Evolutionary conservation across 805 yeast species (phyloP), one percentile per base, ranked within the genome.

Genomic region (Zygoascus bituminiphila): DNA sequence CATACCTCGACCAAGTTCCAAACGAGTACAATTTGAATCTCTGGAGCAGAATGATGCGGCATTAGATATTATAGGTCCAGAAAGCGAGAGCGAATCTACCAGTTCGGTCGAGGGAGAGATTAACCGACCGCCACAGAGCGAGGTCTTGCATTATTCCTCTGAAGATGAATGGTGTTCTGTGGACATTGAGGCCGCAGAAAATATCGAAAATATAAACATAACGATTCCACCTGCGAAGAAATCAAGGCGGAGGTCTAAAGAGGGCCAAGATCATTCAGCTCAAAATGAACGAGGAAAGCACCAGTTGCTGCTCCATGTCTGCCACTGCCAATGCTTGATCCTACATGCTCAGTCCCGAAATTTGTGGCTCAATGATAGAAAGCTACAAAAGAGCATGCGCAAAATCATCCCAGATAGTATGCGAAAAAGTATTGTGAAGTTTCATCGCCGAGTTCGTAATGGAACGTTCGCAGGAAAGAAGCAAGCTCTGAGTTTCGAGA

Each of bases 301-400:
- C 17, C 44, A 26, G 8, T 25, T 41, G 36, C 3, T 19, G 15
- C 22, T 24, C 2, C 44, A 41, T n/a, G n/a, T 41, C 14, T 25
- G 33, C 44, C 44, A 41, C 25, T 14, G 19, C 14, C 44, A 41
- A n/a, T 41, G 44, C 26, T 35, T 41, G 6, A 25, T 41, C 25
- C 8, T n/a, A 8, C 44, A 41, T 41, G 44, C 44, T 3, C 14
- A 15, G 33, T 24, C 21, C 15, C 17, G 25, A 9, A 41, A 41
- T 26, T 3, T 8, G 12, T 41, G 44, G 44, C 33, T 41, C 3
- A 17, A 15, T 25, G 35, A 41, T 15, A n/a, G 15, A 15, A 23
- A 17, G 17, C 44, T 41, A n/a, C 35, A 24, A 24, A 41, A 25
- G 12, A n/a, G 12, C 10, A 9, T 41, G 20, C 14, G 19, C 5